phyloP scores from a whole-genome alignment of 768 basidiomycete species.

The Neoboletus magnificus region DNA sequence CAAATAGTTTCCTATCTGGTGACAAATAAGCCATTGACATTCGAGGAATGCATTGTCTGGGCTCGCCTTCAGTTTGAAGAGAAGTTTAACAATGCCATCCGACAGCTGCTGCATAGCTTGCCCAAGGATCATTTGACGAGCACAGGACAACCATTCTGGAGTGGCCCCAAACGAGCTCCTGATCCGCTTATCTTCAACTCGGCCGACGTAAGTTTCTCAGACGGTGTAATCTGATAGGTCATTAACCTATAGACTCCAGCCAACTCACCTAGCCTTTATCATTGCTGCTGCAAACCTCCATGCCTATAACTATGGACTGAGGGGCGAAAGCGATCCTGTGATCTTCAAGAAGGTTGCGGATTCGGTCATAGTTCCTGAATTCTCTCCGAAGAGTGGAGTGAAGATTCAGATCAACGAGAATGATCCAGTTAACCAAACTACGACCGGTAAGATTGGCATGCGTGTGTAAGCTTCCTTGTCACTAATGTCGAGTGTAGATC shows the following conservation, averaged over 20 bases:
- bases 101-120: constrained; percentile 87
- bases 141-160: constrained; percentile 97
- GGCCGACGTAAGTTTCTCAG: constrained; percentile 63
- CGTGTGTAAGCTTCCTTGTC: neutral
- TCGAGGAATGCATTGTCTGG: constrained; percentile 98
- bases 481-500: constrained; percentile 32
- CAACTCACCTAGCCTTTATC: constrained; percentile 83
- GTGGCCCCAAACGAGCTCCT: constrained; percentile 95
- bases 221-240: constrained; percentile 1
- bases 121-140: constrained; percentile 92
- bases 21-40: constrained; percentile 87
- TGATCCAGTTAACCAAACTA: constrained; percentile 73
- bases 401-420: constrained; percentile 92
- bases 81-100: constrained; percentile 90
- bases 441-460: constrained; percentile 18
- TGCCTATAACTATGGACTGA: constrained; percentile 96
- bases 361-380: constrained; percentile 82
- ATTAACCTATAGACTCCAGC: constrained; percentile 41
- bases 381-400: constrained; percentile 88
- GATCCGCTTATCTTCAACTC: constrained; percentile 86
- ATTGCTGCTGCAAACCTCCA: constrained; percentile 94
- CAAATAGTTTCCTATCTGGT: constrained; percentile 89
- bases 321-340: constrained; percentile 77
- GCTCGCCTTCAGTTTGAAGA: constrained; percentile 93
- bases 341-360: constrained; percentile 84